Base-by-base conservation (phyloP, 163 green algal species). In the Trebouxiophyceae sp. region DNA sequence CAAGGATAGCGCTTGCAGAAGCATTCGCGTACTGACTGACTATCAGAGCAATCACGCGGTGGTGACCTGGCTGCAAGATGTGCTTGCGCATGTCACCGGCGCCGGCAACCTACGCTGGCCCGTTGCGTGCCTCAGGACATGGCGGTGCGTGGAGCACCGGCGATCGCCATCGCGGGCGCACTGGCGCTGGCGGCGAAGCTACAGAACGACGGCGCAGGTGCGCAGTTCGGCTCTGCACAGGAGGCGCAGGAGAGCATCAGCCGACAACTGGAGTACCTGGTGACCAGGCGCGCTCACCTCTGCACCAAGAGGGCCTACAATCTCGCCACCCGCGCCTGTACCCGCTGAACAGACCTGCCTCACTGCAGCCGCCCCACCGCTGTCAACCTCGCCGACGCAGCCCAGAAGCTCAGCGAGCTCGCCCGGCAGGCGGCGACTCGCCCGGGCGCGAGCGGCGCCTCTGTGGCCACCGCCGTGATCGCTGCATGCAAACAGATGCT, bases 341-440 rank as follows among this genome's bases (percentile, higher is more conserved):
- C 39, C 16, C 39, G 39, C 16, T 16, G 8, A 50, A 50, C 16
- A 50, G 39, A 50, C 8, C 8, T 50, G 39, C 16, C 12, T n/a
- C 2, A 20, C 30, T 77, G 66, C 80, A 95, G 84, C 67, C 89
- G 93, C 4, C 93, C 93, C 4, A 99, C 93, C 0, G 93, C 93
- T 5, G 93, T 99, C n/a, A 99, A 99, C 71, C 76, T 99, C 33
- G 67, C 73, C 5, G 83, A 97, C 45, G 89, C 93, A 16, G 82
- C 81, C 1, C 60, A 73, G n/a, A 82, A 85, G 56, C 75, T 98
- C 12, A 84, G 77, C 32, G 59, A 44, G 0, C 59, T 89, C 2
- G 77, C 84, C 4, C 54, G 54, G 3, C 39, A 57, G 6, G 79
- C 79, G 5, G 79, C 78, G 3, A 39, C 62, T 4, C 73, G 57